phyloP scores from a whole-genome alignment of 2,329 filamentous ascomycete genomes.

The Colletotrichum sp. region DNA sequence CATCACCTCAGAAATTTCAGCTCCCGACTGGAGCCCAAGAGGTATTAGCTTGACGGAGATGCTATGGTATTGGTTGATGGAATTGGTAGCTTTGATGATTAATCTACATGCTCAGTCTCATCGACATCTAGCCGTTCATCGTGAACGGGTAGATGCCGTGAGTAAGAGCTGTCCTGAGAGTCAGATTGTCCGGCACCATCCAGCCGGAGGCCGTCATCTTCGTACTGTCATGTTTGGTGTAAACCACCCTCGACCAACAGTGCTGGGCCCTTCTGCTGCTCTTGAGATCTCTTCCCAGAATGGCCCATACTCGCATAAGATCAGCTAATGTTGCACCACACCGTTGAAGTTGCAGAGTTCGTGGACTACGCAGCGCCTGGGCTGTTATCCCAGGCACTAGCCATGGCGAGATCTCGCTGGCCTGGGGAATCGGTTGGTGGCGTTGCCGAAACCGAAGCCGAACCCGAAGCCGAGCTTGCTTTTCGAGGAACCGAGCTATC shows the following conservation, averaged over 20 bases:
- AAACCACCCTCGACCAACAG: neutral
- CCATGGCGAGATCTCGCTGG: neutral
- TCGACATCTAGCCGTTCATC: neutral
- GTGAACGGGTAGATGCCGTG: neutral
- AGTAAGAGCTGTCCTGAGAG: neutral
- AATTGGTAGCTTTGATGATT: no score
- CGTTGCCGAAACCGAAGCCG: neutral
- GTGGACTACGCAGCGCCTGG: neutral
- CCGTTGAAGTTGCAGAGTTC: neutral
- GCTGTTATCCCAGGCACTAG: neutral
- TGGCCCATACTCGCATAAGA: neutral
- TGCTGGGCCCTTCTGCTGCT: neutral
- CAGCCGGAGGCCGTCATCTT: neutral
- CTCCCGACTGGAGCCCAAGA: no score
- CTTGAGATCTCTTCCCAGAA: neutral
- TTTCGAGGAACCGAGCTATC: neutral
- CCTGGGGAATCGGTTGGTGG: neutral
- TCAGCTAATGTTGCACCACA: neutral
- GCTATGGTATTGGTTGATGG: no score
- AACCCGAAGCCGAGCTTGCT: neutral
- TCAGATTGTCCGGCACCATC: neutral
- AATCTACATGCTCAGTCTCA: no score
- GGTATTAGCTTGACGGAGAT: no score
- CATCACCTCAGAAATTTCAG: rapidly evolving
- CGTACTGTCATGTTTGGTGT: neutral